Evolutionary conservation across 805 yeast species (phyloP).

Genomic region (Candida namnaoensis): DNA sequence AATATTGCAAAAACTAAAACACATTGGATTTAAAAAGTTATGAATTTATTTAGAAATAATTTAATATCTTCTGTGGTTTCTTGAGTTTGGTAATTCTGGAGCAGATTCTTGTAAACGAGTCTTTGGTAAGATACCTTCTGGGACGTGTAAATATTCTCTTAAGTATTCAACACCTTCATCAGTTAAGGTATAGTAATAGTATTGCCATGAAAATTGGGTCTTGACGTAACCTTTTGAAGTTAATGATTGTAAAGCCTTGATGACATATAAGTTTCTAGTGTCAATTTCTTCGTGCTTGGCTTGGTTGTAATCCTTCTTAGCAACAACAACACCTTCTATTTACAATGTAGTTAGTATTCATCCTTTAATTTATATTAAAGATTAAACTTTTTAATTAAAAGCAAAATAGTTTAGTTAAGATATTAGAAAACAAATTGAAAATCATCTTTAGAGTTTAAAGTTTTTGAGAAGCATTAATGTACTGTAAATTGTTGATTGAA

Average conservation of each 20-base stretch:
- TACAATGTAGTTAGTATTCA: conserved; percentile 26
- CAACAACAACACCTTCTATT: conserved; percentile 98
- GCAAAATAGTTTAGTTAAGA: too few relatives aligned
- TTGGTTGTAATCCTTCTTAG: conserved; percentile 97
- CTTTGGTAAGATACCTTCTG: conserved; percentile 97
- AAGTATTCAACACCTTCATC: conserved; percentile 99
- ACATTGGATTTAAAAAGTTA: too few relatives aligned
- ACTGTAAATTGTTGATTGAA: too few relatives aligned
- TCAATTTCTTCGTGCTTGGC: conserved; percentile 97
- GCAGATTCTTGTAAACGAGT: conserved; percentile 95
- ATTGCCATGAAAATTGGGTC: conserved; percentile 99
- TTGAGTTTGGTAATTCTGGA: conserved; percentile 64
- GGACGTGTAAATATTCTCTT: conserved; percentile 96
- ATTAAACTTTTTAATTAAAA: too few relatives aligned
- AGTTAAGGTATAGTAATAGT: conserved; percentile 99
- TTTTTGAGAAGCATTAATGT: too few relatives aligned
- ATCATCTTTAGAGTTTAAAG: too few relatives aligned
- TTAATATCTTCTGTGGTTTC: conserved; percentile 30
- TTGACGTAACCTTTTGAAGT: conserved; percentile 98
- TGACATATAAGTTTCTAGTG: conserved; percentile 94
- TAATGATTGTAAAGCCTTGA: conserved; percentile 99
- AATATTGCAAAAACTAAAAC: too few relatives aligned
- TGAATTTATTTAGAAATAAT: conserved; percentile 1
- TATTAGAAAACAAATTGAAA: too few relatives aligned
- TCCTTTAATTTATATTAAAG: too few relatives aligned